A percentile compares a stretch with the other conserved stretches of the same genome.
Evolutionary conservation across 2,329 filamentous ascomycete genomes (phyloP).

Genomic region (Dothistroma septosporum): DNA sequence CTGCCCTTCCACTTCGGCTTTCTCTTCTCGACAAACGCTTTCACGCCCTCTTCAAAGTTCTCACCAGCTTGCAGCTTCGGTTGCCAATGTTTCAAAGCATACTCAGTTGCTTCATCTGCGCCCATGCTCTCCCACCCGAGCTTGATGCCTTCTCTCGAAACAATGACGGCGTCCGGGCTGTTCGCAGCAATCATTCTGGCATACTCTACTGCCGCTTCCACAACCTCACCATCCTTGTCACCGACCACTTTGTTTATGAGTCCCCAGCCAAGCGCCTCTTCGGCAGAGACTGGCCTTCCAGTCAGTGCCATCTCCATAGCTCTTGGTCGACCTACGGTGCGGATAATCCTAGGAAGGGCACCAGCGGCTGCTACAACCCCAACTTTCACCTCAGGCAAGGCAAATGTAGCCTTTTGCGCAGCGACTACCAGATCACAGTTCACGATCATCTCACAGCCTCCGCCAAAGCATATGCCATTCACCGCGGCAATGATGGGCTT

Average conservation of each 20-base stretch:
- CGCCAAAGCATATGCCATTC: conserved; percentile 70
- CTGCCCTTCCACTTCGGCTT: conserved; percentile 25
- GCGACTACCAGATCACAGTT: conserved; percentile 70
- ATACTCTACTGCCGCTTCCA: conserved; percentile 57
- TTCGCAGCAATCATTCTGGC: conserved; percentile 56
- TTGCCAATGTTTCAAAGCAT: conserved; percentile 57
- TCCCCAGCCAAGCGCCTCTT: conserved; percentile 61
- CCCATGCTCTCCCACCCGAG: conserved; percentile 67
- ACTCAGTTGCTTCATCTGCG: conserved; percentile 58
- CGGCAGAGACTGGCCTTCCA: conserved; percentile 51
- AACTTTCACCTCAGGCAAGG: conserved; percentile 65
- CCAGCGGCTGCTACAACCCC: conserved; percentile 70
- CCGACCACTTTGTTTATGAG: conserved; percentile 63
- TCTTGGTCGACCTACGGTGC: conserved; percentile 63
- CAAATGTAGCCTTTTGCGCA: conserved; percentile 56
- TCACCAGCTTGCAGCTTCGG: conserved; percentile 59
- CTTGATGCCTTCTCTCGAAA: conserved; percentile 67
- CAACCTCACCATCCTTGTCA: conserved; percentile 39
- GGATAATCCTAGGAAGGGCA: conserved; percentile 62
- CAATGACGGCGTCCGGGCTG: conserved; percentile 71
- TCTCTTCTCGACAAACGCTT: conserved; percentile 66
- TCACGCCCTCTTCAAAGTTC: conserved; percentile 70
- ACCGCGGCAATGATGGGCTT: conserved; percentile 75
- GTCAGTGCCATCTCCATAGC: conserved; percentile 68
- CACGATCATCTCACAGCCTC: conserved; percentile 71